Conservation (phyloP, 805 yeast genomes). For the Ogataea angusta region DNA sequence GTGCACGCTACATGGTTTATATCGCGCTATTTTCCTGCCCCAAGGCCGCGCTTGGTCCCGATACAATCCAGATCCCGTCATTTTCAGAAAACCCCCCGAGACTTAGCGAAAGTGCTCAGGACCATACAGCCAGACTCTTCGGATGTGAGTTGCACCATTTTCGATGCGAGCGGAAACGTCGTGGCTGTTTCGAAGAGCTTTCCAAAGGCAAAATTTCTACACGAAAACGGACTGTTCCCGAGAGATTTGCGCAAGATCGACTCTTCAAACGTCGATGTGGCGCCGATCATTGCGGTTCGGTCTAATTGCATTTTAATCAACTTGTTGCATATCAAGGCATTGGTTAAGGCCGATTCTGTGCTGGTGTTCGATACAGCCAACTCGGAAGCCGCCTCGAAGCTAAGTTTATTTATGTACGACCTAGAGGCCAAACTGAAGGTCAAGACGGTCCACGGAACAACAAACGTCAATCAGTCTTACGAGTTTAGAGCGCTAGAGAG, state of each 20-base stretch:
- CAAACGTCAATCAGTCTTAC: conserved; percentile 47
- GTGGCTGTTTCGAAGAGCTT: conserved; percentile 67
- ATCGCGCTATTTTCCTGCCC: too few relatives aligned
- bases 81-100: neutral
- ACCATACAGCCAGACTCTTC: conserved; percentile 48
- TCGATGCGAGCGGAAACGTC: conserved; percentile 68
- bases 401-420: conserved; percentile 82
- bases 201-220: conserved; percentile 68
- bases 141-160: conserved; percentile 74
- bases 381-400: conserved; percentile 57
- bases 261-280: conserved; percentile 68
- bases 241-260: conserved; percentile 87
- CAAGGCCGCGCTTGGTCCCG: too few relatives aligned
- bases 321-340: conserved; percentile 82
- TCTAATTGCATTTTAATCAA: conserved; percentile 75
- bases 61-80: neutral
- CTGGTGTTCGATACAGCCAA: conserved; percentile 77
- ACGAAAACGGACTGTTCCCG: conserved; percentile 72
- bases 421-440: conserved; percentile 66
- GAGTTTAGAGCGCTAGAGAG: conserved; percentile 85
- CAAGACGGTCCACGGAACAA: conserved; percentile 27
- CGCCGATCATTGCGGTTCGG: conserved; percentile 84
- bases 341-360: conserved; percentile 76
- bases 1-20: too few relatives aligned
- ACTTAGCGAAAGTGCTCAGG: conserved; percentile 29